Base-by-base conservation (phyloP, 257 asterid species). In the Striga asiatica region DNA sequence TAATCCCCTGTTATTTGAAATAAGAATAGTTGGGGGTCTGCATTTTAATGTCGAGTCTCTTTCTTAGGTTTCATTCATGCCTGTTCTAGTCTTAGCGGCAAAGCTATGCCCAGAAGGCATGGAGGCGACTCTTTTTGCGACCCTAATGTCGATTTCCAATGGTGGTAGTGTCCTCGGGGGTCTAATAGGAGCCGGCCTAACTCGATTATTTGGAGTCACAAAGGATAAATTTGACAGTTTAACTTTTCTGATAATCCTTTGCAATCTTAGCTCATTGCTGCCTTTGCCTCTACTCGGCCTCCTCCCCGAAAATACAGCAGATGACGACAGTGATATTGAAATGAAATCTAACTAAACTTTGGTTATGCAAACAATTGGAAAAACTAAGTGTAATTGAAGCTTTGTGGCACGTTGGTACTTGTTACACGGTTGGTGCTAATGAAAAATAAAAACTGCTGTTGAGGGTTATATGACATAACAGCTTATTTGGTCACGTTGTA, bases 101-200 rank as follows among this genome's bases (percentile, higher is more conserved):
- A 84, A 81, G 69, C 54, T 92, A 51, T 92, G 98, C 67, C 98
- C 97, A 0, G 88, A 81, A 59, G 98, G 96, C 49, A 83, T 91
- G 83, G 98, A 91, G 71, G 96, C 98, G 25, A 91, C 98, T 13
- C 96, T 91, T 13, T 91, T 91, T 13, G 98, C 98, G 5, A 91
- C 98, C 20, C 89, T 91, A 0, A 91, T 91, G 98, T 91, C 98
- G 48, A 77, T 91, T 64, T 88, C 86, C 14, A 92, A 92, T 10
- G 97, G 86, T 8, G 97, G 97, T 38, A 71, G 95, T 66, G 97
- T 87, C 34, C 79, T 92, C 1, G 98, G 98, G 17, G 94, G 98
- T 42, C 68, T 92, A 42, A 79, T 92, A 12, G 98, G 98, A 52
- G 98, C 95, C 12, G 98, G 93, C 43, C 76, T 92, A 32, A 92